Percentiles rank a stretch among this genome's conserved stretches.
phyloP scores from a whole-genome alignment of 768 basidiomycete genomes.

The Suillus cothurnatus region DNA sequence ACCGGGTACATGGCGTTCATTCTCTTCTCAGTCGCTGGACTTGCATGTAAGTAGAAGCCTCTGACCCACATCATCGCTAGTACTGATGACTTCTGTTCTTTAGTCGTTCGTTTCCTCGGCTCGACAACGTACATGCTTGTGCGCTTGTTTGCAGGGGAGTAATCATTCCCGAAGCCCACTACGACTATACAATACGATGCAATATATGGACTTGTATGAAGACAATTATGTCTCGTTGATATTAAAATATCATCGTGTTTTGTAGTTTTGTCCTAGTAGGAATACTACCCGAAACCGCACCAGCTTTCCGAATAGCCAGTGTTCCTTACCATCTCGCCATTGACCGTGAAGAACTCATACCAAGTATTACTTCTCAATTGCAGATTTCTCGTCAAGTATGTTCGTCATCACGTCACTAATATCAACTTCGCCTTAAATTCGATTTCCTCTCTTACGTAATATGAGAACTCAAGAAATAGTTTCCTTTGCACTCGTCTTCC shows the following conservation, averaged over 20 bases:
- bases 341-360: neutral
- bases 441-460: neutral
- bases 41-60: constrained; percentile 69
- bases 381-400: neutral
- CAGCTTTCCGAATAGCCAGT: no score
- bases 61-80: neutral
- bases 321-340: neutral
- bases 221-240: neutral
- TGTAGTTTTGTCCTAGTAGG: no score
- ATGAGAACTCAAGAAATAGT: neutral
- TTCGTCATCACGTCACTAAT: neutral
- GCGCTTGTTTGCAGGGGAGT: constrained; percentile 89
- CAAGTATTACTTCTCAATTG: neutral
- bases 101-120: constrained; percentile 86
- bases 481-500: neutral
- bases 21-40: constrained; percentile 83
- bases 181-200: neutral
- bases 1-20: constrained; percentile 90
- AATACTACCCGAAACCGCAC: no score
- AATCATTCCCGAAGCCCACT: constrained; percentile 18
- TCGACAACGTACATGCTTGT: constrained; percentile 82
- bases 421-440: neutral
- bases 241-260: no score
- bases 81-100: neutral
- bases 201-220: constrained; percentile 1